Evolutionary conservation across 2,329 filamentous ascomycete species (phyloP).

Genomic region (Penicillium brasilianum): DNA sequence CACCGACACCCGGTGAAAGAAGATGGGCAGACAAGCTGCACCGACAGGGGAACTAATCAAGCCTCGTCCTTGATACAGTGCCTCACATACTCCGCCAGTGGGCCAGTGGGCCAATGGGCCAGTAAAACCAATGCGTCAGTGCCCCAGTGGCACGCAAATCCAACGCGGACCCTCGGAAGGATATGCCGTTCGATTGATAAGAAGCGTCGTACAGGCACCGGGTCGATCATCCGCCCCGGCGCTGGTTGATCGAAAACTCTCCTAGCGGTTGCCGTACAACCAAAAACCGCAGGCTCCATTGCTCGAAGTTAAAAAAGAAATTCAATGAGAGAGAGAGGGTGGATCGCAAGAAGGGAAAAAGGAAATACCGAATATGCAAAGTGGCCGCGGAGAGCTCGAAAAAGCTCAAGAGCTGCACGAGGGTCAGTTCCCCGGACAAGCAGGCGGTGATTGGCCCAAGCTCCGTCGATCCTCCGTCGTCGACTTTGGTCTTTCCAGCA

Average conservation of each 20-base stretch:
- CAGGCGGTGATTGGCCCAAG: conserved; percentile 26
- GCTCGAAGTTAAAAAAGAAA: conserved; percentile 8
- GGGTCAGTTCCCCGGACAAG: conserved; percentile 12
- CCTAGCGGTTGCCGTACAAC: conserved; percentile 11
- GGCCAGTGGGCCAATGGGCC: background rate
- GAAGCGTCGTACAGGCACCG: conserved; percentile 36
- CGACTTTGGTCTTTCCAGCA: background rate
- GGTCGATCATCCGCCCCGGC: conserved; percentile 32
- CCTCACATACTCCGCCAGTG: background rate
- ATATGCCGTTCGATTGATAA: conserved; percentile 37
- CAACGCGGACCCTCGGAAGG: conserved; percentile 38
- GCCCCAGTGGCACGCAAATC: conserved; percentile 12
- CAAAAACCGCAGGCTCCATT: background rate
- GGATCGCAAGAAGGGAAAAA: background rate
- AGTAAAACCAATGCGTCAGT: too few relatives aligned
- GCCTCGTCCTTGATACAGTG: conserved; percentile 16
- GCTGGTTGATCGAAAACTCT: conserved; percentile 7
- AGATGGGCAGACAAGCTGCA: conserved; percentile 11
- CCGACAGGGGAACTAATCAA: conserved; percentile 27
- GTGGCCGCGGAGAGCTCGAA: background rate
- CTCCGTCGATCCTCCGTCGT: conserved; percentile 20
- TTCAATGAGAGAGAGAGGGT: background rate
- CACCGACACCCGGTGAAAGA: conserved; percentile 17
- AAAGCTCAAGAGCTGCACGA: conserved; percentile 4
- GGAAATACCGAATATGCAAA: too few relatives aligned